Evolutionary conservation across 23 red algal genomes (phyloP).

Genomic region (Gracilariopsis chorda): DNA sequence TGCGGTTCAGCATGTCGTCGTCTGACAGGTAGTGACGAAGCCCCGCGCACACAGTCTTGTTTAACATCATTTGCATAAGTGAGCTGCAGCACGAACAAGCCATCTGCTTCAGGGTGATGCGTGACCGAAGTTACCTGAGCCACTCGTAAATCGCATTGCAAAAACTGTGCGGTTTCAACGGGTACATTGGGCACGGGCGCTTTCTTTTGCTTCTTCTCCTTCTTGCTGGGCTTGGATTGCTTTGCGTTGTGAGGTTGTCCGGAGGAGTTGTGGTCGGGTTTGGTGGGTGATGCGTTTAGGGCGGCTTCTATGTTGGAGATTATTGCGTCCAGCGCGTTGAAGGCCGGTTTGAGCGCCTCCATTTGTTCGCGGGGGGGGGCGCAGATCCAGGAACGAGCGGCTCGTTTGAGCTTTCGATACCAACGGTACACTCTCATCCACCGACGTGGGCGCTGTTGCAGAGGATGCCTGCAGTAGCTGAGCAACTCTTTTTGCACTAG

Average conservation of each 20-base stretch:
- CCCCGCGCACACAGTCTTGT: conserved; percentile 65
- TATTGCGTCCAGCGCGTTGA: not conserved
- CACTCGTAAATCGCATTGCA: conserved; percentile 72
- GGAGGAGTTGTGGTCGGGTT: not conserved
- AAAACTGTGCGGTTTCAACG: conserved; percentile 31
- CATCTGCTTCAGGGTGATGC: conserved; percentile 58
- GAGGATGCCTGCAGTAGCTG: too few relatives aligned
- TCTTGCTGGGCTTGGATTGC: conserved; percentile 5
- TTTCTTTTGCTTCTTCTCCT: conserved; percentile 51
- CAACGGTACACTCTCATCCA: too few relatives aligned
- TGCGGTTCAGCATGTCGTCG: conserved; percentile 41
- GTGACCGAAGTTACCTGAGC: conserved; percentile 25
- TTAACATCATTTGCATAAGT: conserved; percentile 24
- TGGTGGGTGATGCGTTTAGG: not conserved
- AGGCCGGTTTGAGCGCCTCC: not conserved
- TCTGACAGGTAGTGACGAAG: conserved; percentile 61
- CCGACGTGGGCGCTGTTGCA: too few relatives aligned
- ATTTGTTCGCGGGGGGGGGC: too few relatives aligned
- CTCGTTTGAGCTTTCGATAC: too few relatives aligned
- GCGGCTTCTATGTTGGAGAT: conserved; percentile 1
- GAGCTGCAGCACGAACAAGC: conserved; percentile 65
- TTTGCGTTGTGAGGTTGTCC: not conserved
- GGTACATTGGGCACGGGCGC: not conserved
- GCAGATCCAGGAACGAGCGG: too few relatives aligned
- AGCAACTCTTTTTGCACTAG: too few relatives aligned